phyloP scores from a whole-genome alignment of 1,284 basidiomycete species.

The Naganishia albida region DNA sequence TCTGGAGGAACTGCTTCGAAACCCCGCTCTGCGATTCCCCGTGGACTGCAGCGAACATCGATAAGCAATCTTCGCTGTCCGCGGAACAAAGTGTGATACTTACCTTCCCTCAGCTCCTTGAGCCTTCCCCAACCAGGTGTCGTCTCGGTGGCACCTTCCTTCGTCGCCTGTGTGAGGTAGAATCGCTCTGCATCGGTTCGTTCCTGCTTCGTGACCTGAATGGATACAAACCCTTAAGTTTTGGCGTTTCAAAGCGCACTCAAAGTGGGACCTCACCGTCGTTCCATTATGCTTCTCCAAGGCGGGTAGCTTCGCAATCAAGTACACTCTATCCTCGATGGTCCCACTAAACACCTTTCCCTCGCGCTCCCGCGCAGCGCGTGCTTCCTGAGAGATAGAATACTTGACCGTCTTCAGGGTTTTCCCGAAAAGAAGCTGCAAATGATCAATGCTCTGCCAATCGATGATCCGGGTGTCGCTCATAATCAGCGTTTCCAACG shows the following conservation, averaged over 20 bases:
- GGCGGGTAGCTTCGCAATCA: constrained; percentile 22
- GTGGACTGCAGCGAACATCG: not conserved
- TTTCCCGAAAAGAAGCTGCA: not conserved
- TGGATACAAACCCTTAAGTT: not conserved
- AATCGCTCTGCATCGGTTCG: constrained; percentile 27
- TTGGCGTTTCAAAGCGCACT: not conserved
- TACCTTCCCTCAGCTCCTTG: constrained; percentile 11
- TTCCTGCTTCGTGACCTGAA: constrained; percentile 24
- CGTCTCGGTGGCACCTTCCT: not conserved
- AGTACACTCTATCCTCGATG: constrained; percentile 27
- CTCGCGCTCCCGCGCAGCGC: constrained; percentile 44
- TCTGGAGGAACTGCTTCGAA: not conserved
- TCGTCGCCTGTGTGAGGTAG: constrained; percentile 8
- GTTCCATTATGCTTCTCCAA: constrained; percentile 31
- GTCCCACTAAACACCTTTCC: constrained; percentile 3
- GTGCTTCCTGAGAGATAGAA: constrained; percentile 80
- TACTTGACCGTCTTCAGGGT: constrained; percentile 56
- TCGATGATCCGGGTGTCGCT: not conserved
- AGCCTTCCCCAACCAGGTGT: constrained; percentile 17
- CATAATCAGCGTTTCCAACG: constrained; percentile 6
- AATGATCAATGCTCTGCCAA: constrained; percentile 22
- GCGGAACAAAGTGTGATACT: not conserved
- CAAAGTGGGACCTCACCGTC: constrained; percentile 2
- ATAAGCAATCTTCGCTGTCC: not conserved
- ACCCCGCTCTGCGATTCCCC: constrained; percentile 1